Evolutionary conservation across 2,329 filamentous ascomycete species (phyloP).

Genomic region (Geosmithia morbida): DNA sequence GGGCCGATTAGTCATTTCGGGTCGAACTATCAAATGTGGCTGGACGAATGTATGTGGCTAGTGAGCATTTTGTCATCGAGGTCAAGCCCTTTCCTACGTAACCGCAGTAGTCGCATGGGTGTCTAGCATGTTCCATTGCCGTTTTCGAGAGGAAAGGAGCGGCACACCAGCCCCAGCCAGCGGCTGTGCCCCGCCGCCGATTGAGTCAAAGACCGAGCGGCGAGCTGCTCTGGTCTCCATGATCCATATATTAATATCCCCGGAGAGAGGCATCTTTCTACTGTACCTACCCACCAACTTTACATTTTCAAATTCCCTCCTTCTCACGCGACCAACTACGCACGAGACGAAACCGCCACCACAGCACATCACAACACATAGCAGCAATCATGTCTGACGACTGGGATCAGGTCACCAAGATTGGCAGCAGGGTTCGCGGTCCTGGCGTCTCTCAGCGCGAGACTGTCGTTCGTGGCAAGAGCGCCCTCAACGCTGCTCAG

Average conservation of each 20-base stretch:
- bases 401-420: slow-evolving; percentile 85
- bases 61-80: not conserved
- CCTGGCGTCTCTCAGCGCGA: slow-evolving; percentile 56
- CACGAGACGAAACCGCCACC: not conserved
- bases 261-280: not conserved
- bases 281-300: not conserved
- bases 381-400: slow-evolving; percentile 47
- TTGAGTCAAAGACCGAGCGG: slow-evolving; percentile 1
- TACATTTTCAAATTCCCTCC: not conserved
- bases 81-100: not conserved
- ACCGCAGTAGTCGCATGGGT: not conserved
- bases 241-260: not conserved
- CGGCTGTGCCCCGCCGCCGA: slow-evolving; percentile 1
- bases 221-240: not conserved
- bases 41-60: not conserved
- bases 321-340: not conserved
- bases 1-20: not conserved
- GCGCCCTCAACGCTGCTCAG: slow-evolving; percentile 77
- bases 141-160: not conserved
- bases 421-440: slow-evolving; percentile 70
- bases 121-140: slow-evolving; percentile 1
- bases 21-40: not conserved
- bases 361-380: not conserved
- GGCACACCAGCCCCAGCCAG: slow-evolving; percentile 1
- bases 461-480: slow-evolving; percentile 76